Percentiles rank a stretch among this genome's conserved stretches.
phyloP scores from a whole-genome alignment of 257 asterid species.

The Solanum chilense region DNA sequence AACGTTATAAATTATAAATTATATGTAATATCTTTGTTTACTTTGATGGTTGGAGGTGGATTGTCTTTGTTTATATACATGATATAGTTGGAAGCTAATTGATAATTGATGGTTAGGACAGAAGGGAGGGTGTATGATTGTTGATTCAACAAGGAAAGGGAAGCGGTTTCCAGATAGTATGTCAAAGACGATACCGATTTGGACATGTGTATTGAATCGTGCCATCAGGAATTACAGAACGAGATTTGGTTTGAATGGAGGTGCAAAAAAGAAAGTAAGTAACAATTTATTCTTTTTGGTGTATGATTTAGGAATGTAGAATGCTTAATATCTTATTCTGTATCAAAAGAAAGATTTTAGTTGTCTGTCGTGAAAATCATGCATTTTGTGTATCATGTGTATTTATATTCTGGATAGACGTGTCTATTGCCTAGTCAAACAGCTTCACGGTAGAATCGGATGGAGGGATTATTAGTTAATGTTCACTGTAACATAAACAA shows the following conservation, averaged over 20 bases:
- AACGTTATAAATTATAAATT: not conserved
- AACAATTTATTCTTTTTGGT: not conserved
- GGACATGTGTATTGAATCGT: constrained; percentile 90
- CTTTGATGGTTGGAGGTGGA: not conserved
- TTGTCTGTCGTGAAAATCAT: not conserved
- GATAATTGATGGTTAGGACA: constrained; percentile 51
- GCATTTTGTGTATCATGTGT: not conserved
- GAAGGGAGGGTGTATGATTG: constrained; percentile 92
- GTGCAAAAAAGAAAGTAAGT: constrained; percentile 31
- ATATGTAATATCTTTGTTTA: not conserved
- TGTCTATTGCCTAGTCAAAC: not conserved
- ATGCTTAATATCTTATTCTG: too few relatives aligned
- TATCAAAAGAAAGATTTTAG: too few relatives aligned
- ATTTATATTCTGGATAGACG: too few relatives aligned
- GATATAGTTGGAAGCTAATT: not conserved
- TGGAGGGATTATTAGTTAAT: not conserved
- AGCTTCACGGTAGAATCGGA: not conserved
- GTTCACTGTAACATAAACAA: not conserved
- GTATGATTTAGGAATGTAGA: too few relatives aligned
- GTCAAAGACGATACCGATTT: constrained; percentile 97
- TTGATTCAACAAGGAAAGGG: constrained; percentile 91
- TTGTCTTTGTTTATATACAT: not conserved
- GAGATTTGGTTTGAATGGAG: not conserved
- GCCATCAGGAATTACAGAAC: constrained; percentile 44
- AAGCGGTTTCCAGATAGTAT: constrained; percentile 95